phyloP scores from a whole-genome alignment of 2,329 filamentous ascomycete genomes.

The Hypoxylon sp. region DNA sequence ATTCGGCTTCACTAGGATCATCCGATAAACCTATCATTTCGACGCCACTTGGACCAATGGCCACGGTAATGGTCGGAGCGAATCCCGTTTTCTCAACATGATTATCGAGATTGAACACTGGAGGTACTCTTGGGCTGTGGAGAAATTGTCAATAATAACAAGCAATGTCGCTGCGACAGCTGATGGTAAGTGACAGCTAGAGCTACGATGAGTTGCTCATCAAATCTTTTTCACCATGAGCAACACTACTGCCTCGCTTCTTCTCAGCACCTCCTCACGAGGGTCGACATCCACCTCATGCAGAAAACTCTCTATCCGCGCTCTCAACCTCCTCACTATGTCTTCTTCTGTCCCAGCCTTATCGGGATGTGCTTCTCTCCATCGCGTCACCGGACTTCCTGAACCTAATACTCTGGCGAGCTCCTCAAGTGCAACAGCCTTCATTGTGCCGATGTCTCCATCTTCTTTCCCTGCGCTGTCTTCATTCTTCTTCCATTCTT shows the following conservation, averaged over 20 bases:
- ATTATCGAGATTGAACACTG: no score
- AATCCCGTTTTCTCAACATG: background rate
- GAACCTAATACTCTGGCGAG: slow-evolving; percentile 56
- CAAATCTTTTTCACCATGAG: slow-evolving; percentile 12
- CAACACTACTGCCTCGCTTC: slow-evolving; percentile 14
- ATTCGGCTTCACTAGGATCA: slow-evolving; percentile 1
- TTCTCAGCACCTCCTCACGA: slow-evolving; percentile 51
- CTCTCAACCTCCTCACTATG: slow-evolving; percentile 51
- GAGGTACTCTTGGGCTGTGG: no score
- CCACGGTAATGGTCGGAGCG: background rate
- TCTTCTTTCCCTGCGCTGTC: slow-evolving; percentile 30
- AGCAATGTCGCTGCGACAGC: background rate
- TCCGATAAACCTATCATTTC: slow-evolving; percentile 3
- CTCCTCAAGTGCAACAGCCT: slow-evolving; percentile 1
- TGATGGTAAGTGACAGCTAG: background rate
- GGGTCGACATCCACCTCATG: slow-evolving; percentile 53
- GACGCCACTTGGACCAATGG: slow-evolving; percentile 21
- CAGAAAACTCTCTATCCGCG: slow-evolving; percentile 47
- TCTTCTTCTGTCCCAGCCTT: slow-evolving; percentile 57
- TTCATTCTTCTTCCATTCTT: slow-evolving; percentile 57
- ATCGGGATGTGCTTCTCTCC: slow-evolving; percentile 60
- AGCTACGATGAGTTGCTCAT: background rate
- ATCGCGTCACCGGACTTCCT: slow-evolving; percentile 57
- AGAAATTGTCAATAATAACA: no score
- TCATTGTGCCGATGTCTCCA: slow-evolving; percentile 47